Base-by-base conservation (phyloP, 1,284 basidiomycete genomes). In the Microbotryum silenes-acaulis region DNA sequence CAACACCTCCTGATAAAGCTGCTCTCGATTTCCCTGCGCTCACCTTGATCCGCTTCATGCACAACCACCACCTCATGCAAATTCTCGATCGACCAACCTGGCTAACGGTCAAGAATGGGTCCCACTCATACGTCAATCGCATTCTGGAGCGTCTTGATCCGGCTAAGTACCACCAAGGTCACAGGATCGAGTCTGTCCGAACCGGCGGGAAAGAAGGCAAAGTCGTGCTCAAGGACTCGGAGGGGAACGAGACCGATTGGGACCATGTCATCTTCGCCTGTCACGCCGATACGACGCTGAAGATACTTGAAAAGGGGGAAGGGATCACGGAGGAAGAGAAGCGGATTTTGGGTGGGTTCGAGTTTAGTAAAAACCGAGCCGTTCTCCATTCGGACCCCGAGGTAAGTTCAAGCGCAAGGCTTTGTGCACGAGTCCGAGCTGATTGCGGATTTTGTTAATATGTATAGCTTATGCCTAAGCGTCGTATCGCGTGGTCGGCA, bases 221-320 rank as follows among this genome's bases (percentile, higher is more conserved):
- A 47, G 77, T 84, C 23, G 61, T 75, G 6, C 69, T 86, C 7
- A 78, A 75, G 14, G 82, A 81, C 0, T 72, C 73, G 18, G 72
- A 74, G 14, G 83, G 81, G 1, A 71, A 74, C 27, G 74, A 75
- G 18, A 71, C 77, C 16, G 66, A 67, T 10, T 90, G 83, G 72
- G 88, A 91, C 74, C 83, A 85, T 71, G 85, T 91, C 58, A 85
- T 91, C 53, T 76, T 91, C 46, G 87, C 88, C 3, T 85, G 81
- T 20, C 88, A 91, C 70, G 86, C 87, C 0, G 85, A 90, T 70
- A 80, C 82, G 0, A 81, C 83, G 0, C 75, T 87, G 7, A 70
- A 76, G 1, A 82, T 91, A 37, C 77, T 90, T 1, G 75, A 78
- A 42, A 77, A 77, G 0, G 85, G 85, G 1, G 78, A 78, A 10